phyloP scores from a whole-genome alignment of 2,329 filamentous ascomycete species.

The Scytalidium sp. region DNA sequence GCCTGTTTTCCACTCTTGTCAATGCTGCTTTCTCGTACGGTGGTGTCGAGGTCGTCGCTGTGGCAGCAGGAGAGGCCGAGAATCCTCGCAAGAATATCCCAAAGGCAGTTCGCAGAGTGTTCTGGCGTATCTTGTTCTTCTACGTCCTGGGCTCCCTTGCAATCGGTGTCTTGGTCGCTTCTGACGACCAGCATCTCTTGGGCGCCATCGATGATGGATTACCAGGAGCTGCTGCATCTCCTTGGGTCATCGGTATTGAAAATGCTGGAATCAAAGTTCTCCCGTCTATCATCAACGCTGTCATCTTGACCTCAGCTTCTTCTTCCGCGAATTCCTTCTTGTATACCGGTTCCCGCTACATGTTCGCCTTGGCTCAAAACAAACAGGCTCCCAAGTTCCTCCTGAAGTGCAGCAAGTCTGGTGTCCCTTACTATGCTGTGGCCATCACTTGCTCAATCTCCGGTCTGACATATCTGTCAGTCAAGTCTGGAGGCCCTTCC shows the following conservation, averaged over 20 bases:
- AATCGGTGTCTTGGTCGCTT: slow-evolving; percentile 69
- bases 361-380: slow-evolving; percentile 52
- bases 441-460: slow-evolving; percentile 62
- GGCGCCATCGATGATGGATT: slow-evolving; percentile 58
- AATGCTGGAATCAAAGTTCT: slow-evolving; percentile 59
- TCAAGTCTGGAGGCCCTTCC: slow-evolving; percentile 48
- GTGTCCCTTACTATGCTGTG: slow-evolving; percentile 64
- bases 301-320: slow-evolving; percentile 63
- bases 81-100: slow-evolving; percentile 70
- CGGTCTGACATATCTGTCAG: slow-evolving; percentile 68
- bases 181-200: slow-evolving; percentile 60
- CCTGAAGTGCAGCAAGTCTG: slow-evolving; percentile 56
- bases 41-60: slow-evolving; percentile 40
- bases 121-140: slow-evolving; percentile 73
- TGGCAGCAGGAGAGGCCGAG: slow-evolving; percentile 64
- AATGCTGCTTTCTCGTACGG: slow-evolving; percentile 46
- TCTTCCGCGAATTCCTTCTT: slow-evolving; percentile 27
- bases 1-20: slow-evolving; percentile 58
- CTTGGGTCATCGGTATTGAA: slow-evolving; percentile 67
- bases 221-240: slow-evolving; percentile 66
- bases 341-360: slow-evolving; percentile 25
- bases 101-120: slow-evolving; percentile 73
- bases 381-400: slow-evolving; percentile 62
- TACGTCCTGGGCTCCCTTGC: slow-evolving; percentile 72
- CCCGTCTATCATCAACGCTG: slow-evolving; percentile 70